These are phyloP conservation scores for Pseudoperonospora humuli DNA, from an alignment of 352 stramenopile genomes.

Conservation along the genomic window DNA sequence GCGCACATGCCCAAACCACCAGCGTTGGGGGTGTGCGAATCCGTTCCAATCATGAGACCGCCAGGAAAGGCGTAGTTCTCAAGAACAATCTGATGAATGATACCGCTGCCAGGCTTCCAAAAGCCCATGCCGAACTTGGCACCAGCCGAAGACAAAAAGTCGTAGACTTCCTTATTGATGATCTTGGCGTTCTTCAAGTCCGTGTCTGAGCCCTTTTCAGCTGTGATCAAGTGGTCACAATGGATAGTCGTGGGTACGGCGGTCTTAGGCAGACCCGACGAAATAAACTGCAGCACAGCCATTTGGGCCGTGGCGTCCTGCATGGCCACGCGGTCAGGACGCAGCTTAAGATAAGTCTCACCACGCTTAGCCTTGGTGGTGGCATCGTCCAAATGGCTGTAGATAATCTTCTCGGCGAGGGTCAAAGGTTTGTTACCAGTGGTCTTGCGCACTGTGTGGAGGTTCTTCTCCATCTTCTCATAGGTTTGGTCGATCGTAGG, in stretches of 20 bases:
- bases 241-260: constrained; percentile 90
- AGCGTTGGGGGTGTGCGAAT: constrained; percentile 92
- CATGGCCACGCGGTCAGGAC: constrained; percentile 90
- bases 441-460: constrained; percentile 85
- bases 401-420: constrained; percentile 93
- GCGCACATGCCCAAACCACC: constrained; percentile 91
- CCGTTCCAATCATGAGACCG: constrained; percentile 92
- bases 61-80: constrained; percentile 94
- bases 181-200: constrained; percentile 87
- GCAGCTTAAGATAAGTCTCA: constrained; percentile 90
- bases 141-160: constrained; percentile 87
- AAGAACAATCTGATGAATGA: constrained; percentile 93
- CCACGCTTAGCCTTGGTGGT: constrained; percentile 76
- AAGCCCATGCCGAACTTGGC: constrained; percentile 93
- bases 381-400: constrained; percentile 88
- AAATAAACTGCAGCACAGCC: constrained; percentile 94
- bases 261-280: constrained; percentile 89
- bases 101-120: constrained; percentile 90
- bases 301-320: constrained; percentile 93
- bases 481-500: constrained; percentile 91
- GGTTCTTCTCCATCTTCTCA: constrained; percentile 89
- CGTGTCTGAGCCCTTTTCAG: constrained; percentile 84
- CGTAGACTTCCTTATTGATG: constrained; percentile 90
- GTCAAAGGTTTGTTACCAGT: constrained; percentile 86
- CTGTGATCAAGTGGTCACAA: constrained; percentile 93